Percentiles rank a stretch among this genome's conserved stretches.
Evolutionary conservation across 768 basidiomycete species (phyloP).

Genomic region (Pilatotrama ljubarskyi): DNA sequence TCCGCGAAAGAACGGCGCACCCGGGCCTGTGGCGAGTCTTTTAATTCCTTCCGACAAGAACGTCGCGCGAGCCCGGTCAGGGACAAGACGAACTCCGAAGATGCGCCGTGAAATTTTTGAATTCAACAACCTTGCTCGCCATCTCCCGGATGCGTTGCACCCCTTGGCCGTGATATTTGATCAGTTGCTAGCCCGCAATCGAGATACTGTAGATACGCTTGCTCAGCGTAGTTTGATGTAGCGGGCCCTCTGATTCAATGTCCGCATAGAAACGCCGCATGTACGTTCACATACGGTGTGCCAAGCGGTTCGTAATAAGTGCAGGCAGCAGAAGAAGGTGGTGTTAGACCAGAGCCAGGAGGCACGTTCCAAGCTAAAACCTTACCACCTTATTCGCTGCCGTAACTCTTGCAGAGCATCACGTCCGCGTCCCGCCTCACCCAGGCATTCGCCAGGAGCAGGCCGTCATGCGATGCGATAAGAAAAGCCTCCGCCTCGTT

Average conservation of each 20-base stretch:
- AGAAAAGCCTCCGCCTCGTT: conserved; percentile 10
- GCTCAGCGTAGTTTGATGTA: not conserved
- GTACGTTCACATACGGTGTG: not conserved
- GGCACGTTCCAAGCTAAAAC: conserved; percentile 13
- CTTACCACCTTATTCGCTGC: not conserved
- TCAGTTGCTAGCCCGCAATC: not conserved
- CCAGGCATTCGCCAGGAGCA: not conserved
- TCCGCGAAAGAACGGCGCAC: conserved; percentile 3
- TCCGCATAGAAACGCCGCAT: not conserved
- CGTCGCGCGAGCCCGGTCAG: not conserved
- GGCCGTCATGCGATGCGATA: conserved; percentile 7
- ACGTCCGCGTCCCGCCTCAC: not conserved
- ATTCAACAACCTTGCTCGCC: too few relatives aligned
- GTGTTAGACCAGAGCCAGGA: not conserved
- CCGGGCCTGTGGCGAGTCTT: conserved; percentile 3
- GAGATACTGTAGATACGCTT: too few relatives aligned
- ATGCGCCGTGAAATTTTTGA: too few relatives aligned
- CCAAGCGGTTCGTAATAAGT: not conserved
- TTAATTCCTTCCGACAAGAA: not conserved
- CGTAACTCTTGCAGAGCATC: not conserved
- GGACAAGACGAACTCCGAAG: not conserved
- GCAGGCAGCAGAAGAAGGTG: not conserved
- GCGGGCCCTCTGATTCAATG: not conserved
- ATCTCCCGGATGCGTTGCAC: not conserved
- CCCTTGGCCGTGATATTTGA: not conserved